These are phyloP conservation scores for Lodderomyces elongisporus DNA, from an alignment of 1,139 yeast species.

Conservation along the genomic window DNA sequence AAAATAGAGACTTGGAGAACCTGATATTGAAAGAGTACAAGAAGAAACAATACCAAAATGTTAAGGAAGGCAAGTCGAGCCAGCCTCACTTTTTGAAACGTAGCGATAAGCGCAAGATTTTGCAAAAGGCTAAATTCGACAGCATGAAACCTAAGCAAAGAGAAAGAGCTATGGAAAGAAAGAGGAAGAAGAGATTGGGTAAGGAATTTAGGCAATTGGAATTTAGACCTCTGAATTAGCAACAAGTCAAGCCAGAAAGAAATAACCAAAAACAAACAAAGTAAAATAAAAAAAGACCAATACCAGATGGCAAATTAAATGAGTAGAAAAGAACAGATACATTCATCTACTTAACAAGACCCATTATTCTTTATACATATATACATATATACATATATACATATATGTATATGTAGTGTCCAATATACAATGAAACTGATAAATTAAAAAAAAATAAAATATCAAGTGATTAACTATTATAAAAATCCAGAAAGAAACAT, in stretches of 20 bases:
- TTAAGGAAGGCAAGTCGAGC: slow-evolving; percentile 46
- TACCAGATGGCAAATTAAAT: too few species aligned
- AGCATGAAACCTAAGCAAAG: slow-evolving; percentile 78
- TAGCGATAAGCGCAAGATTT: slow-evolving; percentile 75
- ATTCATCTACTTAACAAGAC: too few species aligned
- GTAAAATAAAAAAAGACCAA: neutral
- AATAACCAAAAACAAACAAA: neutral
- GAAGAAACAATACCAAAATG: slow-evolving; percentile 39
- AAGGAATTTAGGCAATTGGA: slow-evolving; percentile 83
- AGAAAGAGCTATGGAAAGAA: slow-evolving; percentile 84
- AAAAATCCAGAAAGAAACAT: too few species aligned
- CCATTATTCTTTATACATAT: too few species aligned
- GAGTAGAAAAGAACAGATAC: too few species aligned
- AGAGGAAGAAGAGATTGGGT: slow-evolving; percentile 89
- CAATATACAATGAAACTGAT: too few species aligned
- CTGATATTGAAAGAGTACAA: slow-evolving; percentile 55
- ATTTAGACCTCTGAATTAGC: slow-evolving; percentile 24
- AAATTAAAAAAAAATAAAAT: too few species aligned
- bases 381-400: too few species aligned
- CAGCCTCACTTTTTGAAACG: slow-evolving; percentile 64
- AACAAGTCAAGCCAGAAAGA: too few species aligned
- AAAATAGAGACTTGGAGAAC: slow-evolving; percentile 70
- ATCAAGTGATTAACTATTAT: too few species aligned
- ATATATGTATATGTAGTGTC: too few species aligned
- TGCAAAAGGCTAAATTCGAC: slow-evolving; percentile 86